Conservation (phyloP, 139 green algal species). For the Nannochloris sp. region DNA sequence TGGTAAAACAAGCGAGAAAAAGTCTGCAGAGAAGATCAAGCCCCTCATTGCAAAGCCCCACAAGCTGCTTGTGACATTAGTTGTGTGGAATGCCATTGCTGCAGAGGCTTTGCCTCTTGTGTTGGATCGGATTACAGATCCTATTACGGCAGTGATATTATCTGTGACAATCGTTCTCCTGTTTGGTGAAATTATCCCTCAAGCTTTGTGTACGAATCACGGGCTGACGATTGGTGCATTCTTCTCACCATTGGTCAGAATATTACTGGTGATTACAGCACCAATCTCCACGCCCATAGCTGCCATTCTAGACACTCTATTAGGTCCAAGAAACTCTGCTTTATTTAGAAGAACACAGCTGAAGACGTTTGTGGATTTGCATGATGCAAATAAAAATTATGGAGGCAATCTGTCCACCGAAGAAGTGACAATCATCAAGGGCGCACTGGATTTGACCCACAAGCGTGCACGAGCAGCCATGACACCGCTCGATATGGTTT, state of each 20-base stretch:
- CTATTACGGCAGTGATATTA: conserved; percentile 40
- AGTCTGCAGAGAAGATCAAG: conserved; percentile 24
- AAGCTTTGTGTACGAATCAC: conserved; percentile 72
- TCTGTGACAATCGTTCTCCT: conserved; percentile 51
- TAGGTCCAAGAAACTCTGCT: conserved; percentile 57
- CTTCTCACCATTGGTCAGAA: conserved; percentile 62
- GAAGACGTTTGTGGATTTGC: conserved; percentile 80
- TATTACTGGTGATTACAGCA: conserved; percentile 51
- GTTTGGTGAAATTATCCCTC: conserved; percentile 60
- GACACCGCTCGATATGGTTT: conserved; percentile 85
- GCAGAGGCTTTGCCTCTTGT: conserved; percentile 57
- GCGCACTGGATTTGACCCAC: conserved; percentile 78
- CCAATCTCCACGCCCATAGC: conserved; percentile 62
- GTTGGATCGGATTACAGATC: conserved; percentile 55
- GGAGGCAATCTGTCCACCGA: conserved; percentile 53
- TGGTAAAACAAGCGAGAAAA: conserved; percentile 27
- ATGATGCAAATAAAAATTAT: conserved; percentile 57
- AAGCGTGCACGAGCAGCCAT: conserved; percentile 67
- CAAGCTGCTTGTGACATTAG: conserved; percentile 48
- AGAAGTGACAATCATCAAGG: conserved; percentile 58
- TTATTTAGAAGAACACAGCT: conserved; percentile 70
- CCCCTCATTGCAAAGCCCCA: conserved; percentile 41
- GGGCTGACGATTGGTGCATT: conserved; percentile 77
- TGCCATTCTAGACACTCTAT: conserved; percentile 71
- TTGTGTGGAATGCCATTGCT: conserved; percentile 49